These are phyloP conservation scores for Tolypocladium amazonense DNA, from an alignment of 2,329 filamentous ascomycete genomes.

Conservation along the genomic window DNA sequence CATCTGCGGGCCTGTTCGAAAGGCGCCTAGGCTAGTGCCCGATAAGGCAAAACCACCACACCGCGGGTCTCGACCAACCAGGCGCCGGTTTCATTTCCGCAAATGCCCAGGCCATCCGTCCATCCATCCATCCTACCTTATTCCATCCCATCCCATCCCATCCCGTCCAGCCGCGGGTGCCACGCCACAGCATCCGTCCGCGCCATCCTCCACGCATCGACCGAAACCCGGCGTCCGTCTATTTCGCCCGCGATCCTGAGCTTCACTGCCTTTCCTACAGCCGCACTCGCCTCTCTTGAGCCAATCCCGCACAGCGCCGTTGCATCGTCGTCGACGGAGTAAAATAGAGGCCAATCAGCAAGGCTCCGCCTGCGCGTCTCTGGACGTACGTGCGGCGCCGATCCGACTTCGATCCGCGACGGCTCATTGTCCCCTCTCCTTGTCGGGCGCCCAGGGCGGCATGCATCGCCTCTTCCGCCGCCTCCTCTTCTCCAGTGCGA, in stretches of 20 bases:
- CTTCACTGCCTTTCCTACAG: neutral
- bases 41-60: neutral
- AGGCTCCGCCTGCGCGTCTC: neutral
- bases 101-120: neutral
- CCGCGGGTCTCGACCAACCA: neutral
- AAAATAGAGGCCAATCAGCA: neutral
- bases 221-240: neutral
- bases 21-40: neutral
- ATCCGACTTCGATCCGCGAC: neutral
- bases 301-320: neutral
- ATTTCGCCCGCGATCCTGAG: neutral
- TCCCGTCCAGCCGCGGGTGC: neutral
- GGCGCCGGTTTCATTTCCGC: neutral
- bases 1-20: no score
- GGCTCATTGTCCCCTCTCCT: neutral
- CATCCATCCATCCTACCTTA: neutral
- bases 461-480: conserved; percentile 7
- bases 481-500: conserved; percentile 5
- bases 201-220: neutral
- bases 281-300: neutral
- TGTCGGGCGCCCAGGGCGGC: conserved; percentile 4
- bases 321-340: neutral
- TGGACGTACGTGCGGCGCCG: neutral
- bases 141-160: neutral
- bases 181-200: neutral